phyloP scores from a whole-genome alignment of 495 filamentous ascomycete species.

The Trichoderma asperelloides region DNA sequence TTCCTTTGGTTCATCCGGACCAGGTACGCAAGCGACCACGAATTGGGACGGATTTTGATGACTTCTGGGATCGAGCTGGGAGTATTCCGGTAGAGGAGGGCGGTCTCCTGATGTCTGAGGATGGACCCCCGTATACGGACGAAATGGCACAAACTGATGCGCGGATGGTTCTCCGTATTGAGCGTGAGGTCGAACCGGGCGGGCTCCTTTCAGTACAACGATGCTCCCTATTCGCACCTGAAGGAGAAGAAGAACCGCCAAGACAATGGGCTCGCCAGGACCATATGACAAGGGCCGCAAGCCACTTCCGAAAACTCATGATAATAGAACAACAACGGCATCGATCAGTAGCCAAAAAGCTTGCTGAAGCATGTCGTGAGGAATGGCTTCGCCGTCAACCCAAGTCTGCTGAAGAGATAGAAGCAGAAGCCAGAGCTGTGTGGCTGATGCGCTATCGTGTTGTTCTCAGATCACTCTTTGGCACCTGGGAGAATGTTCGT shows the following conservation, averaged over 20 bases:
- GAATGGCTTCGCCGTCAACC: conserved; percentile 59
- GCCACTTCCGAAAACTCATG: conserved; percentile 72
- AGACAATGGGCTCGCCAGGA: conserved; percentile 78
- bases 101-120: conserved; percentile 44
- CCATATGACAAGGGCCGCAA: conserved; percentile 70
- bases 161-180: conserved; percentile 47
- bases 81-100: conserved; percentile 39
- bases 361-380: conserved; percentile 50
- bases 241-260: conserved; percentile 64
- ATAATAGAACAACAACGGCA: conserved; percentile 69
- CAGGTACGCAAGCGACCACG: conserved; percentile 38
- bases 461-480: conserved; percentile 58
- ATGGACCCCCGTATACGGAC: conserved; percentile 43
- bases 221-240: conserved; percentile 68
- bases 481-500: conserved; percentile 71
- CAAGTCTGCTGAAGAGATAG: conserved; percentile 61
- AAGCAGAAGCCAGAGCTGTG: conserved; percentile 44
- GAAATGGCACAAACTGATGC: conserved; percentile 46
- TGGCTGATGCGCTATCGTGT: conserved; percentile 51
- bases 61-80: conserved; percentile 39
- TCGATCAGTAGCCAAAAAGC: conserved; percentile 50
- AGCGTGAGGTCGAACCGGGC: conserved; percentile 61
- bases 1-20: conserved; percentile 47
- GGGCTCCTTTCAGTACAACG: conserved; percentile 62
- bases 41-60: conserved; percentile 41